phyloP scores from a whole-genome alignment of 75 land plant species.

The Azolla pinnata region DNA sequence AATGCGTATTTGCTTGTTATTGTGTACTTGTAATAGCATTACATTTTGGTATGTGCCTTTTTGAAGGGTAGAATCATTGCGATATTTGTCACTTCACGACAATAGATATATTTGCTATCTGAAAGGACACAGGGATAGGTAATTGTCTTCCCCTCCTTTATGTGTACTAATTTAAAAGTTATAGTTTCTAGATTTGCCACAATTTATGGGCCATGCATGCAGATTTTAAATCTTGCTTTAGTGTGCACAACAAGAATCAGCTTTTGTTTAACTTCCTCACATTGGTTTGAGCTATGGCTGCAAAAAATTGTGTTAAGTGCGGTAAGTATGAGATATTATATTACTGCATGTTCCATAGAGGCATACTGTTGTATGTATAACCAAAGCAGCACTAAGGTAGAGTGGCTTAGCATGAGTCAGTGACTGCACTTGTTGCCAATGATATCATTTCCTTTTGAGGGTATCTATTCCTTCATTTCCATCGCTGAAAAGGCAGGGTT shows the following conservation, averaged over 20 bases:
- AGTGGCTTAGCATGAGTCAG: too few species aligned
- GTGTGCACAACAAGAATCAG: background rate
- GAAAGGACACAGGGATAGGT: conserved; percentile 99
- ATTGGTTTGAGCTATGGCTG: too few species aligned
- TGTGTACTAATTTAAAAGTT: background rate
- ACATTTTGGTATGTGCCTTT: background rate
- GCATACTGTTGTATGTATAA: too few species aligned
- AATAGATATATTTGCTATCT: conserved; percentile 94
- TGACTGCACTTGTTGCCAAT: too few species aligned
- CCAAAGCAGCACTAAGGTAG: too few species aligned
- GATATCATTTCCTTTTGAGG: too few species aligned
- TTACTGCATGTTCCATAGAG: too few species aligned
- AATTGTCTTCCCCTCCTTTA: background rate
- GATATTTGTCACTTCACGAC: conserved; percentile 83
- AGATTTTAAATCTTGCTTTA: background rate
- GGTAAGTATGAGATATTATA: too few species aligned
- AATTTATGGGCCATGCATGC: background rate
- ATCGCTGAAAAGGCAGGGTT: too few species aligned
- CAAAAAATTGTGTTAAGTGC: too few species aligned
- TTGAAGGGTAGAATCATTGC: conserved; percentile 64
- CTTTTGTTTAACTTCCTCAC: background rate
- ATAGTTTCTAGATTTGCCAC: background rate
- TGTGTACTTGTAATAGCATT: background rate
- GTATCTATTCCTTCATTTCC: too few species aligned
- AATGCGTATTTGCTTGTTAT: background rate